These are phyloP conservation scores for Sporobolomyces phaffii DNA, from an alignment of 768 basidiomycete genomes.

Conservation along the genomic window DNA sequence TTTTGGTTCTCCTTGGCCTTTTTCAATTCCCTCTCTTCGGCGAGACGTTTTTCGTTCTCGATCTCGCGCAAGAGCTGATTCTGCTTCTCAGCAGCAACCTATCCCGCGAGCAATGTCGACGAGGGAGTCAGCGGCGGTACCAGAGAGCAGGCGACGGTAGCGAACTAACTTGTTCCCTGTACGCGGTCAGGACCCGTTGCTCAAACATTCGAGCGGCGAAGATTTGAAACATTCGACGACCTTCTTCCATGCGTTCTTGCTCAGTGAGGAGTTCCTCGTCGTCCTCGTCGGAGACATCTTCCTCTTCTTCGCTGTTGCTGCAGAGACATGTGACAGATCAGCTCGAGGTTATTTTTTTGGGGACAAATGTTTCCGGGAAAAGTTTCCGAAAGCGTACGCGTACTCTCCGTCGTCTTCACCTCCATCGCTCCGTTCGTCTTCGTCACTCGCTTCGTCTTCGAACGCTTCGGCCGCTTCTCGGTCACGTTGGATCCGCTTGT, in stretches of 20 bases:
- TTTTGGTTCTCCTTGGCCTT: constrained; percentile 90
- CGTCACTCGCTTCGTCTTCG: constrained; percentile 53
- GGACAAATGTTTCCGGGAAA: too few relatives aligned
- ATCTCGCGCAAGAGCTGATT: constrained; percentile 86
- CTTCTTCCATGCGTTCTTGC: constrained; percentile 98
- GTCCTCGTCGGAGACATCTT: constrained; percentile 55
- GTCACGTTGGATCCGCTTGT: constrained; percentile 85
- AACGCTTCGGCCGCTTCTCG: constrained; percentile 55
- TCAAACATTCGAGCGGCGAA: constrained; percentile 99
- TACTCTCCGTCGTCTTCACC: constrained; percentile 50
- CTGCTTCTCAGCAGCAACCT: constrained; percentile 92
- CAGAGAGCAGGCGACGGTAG: background rate
- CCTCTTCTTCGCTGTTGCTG: constrained; percentile 52
- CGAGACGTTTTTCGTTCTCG: constrained; percentile 84
- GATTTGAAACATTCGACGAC: constrained; percentile 98
- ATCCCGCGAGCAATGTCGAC: constrained; percentile 41
- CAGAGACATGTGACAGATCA: too few relatives aligned
- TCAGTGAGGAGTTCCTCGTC: constrained; percentile 69
- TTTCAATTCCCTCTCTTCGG: constrained; percentile 83
- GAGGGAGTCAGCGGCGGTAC: background rate
- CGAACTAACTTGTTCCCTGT: constrained; percentile 59
- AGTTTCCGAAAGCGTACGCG: constrained; percentile 14
- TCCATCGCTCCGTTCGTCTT: constrained; percentile 57
- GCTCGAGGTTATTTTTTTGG: background rate
- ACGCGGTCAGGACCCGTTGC: constrained; percentile 91